Base-by-base conservation (phyloP, 2,329 filamentous ascomycete species). In the Xylariaceae sp. region DNA sequence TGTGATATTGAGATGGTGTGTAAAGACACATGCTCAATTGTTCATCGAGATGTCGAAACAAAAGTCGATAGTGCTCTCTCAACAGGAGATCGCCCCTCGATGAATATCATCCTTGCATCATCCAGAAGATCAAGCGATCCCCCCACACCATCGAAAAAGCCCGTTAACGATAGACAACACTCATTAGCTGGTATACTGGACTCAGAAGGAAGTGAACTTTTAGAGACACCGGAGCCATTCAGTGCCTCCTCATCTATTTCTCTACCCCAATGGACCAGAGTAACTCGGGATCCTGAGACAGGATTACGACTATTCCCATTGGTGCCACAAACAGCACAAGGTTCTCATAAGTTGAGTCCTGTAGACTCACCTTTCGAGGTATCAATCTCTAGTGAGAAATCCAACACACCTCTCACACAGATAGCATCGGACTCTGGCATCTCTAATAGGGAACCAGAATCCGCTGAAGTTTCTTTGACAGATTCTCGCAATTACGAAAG, bases 11-110 rank as follows among this genome's bases (percentile, higher is more conserved):
- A 78, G 36, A 76, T 76, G 68, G 69, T 83, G 16, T 82, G 79
- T 62, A 79, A 75, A 60, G 82, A 84, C 59, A 83, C 81, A 1
- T 79, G 79, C 58, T 74, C 74, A 12, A 71, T 83, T 16, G 73
- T 75, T 33, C 71, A 74, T 49, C 65, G 71, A 21, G 67, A 71
- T 9, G 50, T 65, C 5, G 48, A 44, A 41, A 41, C 54, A 16
- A 41, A 52, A 24, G 28, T 36, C 6, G 14, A 12, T 3, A 49
- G 48, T 21, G 28, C 57, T 52, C 40, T 29, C 47, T 7, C 53
- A 39, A 40, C 49, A 34, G 45, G 40, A 28, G 41, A 44, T 9
- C 33, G 34, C 28, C 33, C 46, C 26, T 52, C 51, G 29, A 43
- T 47, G 21, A 48, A 44, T 14, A 46, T 52, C 1, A 49, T 31